These are phyloP conservation scores for Chrysochromulina parva DNA, from an alignment of 78 protist species.

Conservation along the genomic window DNA sequence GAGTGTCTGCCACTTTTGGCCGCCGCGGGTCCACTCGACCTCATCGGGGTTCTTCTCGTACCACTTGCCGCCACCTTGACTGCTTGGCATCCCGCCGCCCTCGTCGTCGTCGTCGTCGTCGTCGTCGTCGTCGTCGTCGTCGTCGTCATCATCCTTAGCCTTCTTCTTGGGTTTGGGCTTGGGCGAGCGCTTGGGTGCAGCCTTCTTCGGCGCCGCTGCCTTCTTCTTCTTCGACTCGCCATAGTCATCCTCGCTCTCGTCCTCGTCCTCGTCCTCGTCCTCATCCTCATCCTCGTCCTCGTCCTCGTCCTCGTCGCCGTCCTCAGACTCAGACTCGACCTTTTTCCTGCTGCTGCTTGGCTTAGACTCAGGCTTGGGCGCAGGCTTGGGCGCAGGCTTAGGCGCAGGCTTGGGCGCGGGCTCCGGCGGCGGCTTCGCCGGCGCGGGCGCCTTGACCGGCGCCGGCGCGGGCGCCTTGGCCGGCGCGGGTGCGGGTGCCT, in stretches of 20 bases:
- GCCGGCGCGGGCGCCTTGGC: background rate
- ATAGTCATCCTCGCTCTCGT: background rate
- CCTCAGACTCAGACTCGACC: too few relatives aligned
- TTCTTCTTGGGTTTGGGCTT: background rate
- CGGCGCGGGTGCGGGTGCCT: background rate
- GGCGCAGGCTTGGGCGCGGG: background rate
- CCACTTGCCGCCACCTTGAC: background rate
- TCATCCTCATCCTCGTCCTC: background rate
- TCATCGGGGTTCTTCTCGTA: background rate
- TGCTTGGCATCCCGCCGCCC: background rate
- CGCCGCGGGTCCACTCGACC: constrained; percentile 63
- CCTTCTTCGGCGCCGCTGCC: background rate
- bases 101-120: background rate
- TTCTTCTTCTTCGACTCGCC: background rate
- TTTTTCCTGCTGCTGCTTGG: too few relatives aligned
- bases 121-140: background rate
- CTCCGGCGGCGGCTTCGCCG: background rate
- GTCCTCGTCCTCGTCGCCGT: background rate
- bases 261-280: background rate
- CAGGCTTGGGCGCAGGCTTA: background rate
- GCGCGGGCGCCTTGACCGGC: background rate
- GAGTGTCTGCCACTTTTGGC: constrained; percentile 62
- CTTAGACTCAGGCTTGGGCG: background rate
- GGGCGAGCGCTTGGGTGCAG: background rate
- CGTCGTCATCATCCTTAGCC: background rate